phyloP scores from a whole-genome alignment of 2,329 filamentous ascomycete species.

The Volutella citrinella region DNA sequence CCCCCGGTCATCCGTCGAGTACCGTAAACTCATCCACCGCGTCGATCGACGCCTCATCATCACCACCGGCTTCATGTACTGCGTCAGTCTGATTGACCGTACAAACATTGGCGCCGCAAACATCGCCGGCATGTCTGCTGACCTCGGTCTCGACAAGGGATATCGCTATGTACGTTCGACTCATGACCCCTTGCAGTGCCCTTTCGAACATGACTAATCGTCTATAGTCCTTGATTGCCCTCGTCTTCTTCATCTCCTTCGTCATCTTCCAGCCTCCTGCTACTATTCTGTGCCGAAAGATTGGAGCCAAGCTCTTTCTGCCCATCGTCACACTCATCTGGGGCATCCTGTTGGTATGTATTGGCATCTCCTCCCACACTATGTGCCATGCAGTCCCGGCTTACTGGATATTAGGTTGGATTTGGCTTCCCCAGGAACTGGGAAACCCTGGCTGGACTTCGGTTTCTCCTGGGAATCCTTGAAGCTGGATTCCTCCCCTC shows the following conservation, averaged over 20 bases:
- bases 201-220: not conserved
- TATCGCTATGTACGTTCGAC: slow-evolving; percentile 3
- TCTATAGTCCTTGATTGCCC: slow-evolving; percentile 13
- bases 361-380: not conserved
- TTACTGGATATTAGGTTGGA: slow-evolving; percentile 1
- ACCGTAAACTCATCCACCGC: slow-evolving; percentile 2
- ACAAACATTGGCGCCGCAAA: slow-evolving; percentile 3
- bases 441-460: slow-evolving; percentile 4
- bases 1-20: too few relatives aligned
- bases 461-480: slow-evolving; percentile 16
- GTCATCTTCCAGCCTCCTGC: slow-evolving; percentile 19
- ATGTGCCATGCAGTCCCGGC: not conserved
- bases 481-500: slow-evolving; percentile 45
- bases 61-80: slow-evolving; percentile 4
- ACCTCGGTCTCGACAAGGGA: slow-evolving; percentile 1
- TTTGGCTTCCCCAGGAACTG: slow-evolving; percentile 14
- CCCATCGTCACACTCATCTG: slow-evolving; percentile 17
- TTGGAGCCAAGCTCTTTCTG: slow-evolving; percentile 21
- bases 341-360: slow-evolving; percentile 15
- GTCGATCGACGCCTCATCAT: slow-evolving; percentile 2
- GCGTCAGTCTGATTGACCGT: slow-evolving; percentile 4
- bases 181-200: not conserved
- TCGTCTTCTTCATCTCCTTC: slow-evolving; percentile 22
- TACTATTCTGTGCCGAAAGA: slow-evolving; percentile 15
- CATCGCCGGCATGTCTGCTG: slow-evolving; percentile 2